phyloP scores from a whole-genome alignment of 139 green algal genomes.

The Klebsormidium nitens region DNA sequence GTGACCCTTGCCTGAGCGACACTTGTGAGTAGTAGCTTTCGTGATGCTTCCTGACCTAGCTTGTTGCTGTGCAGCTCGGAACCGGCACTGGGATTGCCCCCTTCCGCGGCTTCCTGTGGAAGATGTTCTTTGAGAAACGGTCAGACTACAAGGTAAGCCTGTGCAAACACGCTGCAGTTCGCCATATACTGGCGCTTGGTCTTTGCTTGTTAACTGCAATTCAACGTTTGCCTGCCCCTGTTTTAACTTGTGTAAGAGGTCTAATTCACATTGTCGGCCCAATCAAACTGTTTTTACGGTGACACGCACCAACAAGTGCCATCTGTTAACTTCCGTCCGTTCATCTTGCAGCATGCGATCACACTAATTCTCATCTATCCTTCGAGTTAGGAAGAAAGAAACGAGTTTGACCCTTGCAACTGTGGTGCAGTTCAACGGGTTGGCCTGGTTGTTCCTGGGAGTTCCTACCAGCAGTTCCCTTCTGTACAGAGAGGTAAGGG shows the following conservation, averaged over 20 bases:
- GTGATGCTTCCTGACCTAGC: too few species aligned
- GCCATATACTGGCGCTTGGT: neutral
- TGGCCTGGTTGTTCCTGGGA: slow-evolving; percentile 43
- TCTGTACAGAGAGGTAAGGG: slow-evolving; percentile 44
- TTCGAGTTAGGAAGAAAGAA: neutral
- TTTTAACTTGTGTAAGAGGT: neutral
- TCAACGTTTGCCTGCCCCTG: neutral
- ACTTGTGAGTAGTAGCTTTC: too few species aligned
- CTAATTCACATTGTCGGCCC: neutral
- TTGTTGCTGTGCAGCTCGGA: slow-evolving; percentile 35
- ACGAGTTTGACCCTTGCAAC: neutral
- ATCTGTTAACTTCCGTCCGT: neutral
- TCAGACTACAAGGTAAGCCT: slow-evolving; percentile 40
- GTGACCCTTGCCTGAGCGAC: too few species aligned
- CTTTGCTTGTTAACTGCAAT: neutral
- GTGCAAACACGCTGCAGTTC: neutral
- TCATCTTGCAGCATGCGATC: neutral
- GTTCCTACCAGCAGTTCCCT: slow-evolving; percentile 41
- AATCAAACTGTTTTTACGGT: slow-evolving; percentile 3
- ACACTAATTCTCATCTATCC: neutral
- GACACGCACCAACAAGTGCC: neutral
- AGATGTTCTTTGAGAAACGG: slow-evolving; percentile 49
- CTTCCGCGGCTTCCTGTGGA: slow-evolving; percentile 41
- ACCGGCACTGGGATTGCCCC: slow-evolving; percentile 44
- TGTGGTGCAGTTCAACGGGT: slow-evolving; percentile 38